Evolutionary conservation across 2,329 filamentous ascomycete species (phyloP), one percentile per base, ranked within the genome.

Genomic region (Ophiocordyceps australis): DNA sequence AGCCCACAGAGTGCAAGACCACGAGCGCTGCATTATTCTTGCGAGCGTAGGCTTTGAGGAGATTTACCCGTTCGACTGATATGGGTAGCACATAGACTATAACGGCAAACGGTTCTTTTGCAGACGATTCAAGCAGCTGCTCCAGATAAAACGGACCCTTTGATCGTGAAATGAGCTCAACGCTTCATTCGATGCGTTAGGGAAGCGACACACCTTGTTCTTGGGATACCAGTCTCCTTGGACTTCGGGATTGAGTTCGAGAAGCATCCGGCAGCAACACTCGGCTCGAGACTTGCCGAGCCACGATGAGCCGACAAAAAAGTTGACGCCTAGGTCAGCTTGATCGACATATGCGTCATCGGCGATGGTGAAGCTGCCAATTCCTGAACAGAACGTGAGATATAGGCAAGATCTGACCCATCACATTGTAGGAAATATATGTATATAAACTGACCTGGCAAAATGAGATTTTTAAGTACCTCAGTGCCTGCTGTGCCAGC

Each of bases 391-490:
- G 12, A 11, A 7, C 9, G 15, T 27, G 12, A 27, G 25, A 15
- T 11, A 14, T 18, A 4, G 4, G 17, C 15, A 30, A n/a, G 10
- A 14, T n/a, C 16, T 23, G 11, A 6, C 10, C 5, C 16, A n/a
- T 14, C 16, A 18, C 14, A 14, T 8, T 14, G 13, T 11, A 9
- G 13, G 7, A 17, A 23, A 38, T 49, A 28, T 49, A n/a, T 10
- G 10, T 19, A 10, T 7, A 19, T 10, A 10, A 10, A 19, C 17
- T 7, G 17, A 72, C 74, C 81, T 30, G 89, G 89, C 7, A 98
- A 58, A 4, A 98, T 80, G n/a, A 98, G 68, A 45, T 98, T 98
- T 62, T 98, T 98, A 33, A 98, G 64, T 0, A 85, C 74, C 51
- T 98, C 89, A 9, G 91, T 65, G 10, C 85, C 89, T 18, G 83